These are phyloP conservation scores for Ceratobasidium sp. DNA, from an alignment of 1,284 basidiomycete species.

Conservation along the genomic window DNA sequence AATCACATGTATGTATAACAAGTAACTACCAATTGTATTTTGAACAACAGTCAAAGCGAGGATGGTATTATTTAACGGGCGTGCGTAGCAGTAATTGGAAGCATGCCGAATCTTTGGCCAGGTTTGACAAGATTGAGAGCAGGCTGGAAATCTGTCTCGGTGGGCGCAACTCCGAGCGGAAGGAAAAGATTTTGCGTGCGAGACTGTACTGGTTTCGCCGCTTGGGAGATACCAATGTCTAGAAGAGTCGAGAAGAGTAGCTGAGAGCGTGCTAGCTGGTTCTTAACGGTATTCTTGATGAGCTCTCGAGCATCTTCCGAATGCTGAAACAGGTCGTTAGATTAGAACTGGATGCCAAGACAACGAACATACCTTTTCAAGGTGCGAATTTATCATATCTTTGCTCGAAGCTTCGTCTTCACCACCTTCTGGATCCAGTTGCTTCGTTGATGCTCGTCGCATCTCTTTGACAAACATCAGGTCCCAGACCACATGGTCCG, in stretches of 20 bases:
- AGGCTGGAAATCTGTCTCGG: slow-evolving; percentile 64
- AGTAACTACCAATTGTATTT: slow-evolving; percentile 18
- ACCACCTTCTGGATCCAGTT: slow-evolving; percentile 49
- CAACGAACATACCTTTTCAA: slow-evolving; percentile 6
- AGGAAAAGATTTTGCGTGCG: slow-evolving; percentile 47
- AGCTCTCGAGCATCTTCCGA: slow-evolving; percentile 53
- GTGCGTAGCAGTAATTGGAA: slow-evolving; percentile 56
- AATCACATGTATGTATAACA: background rate
- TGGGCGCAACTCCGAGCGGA: slow-evolving; percentile 54
- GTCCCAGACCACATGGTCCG: slow-evolving; percentile 61
- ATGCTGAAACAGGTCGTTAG: slow-evolving; percentile 53
- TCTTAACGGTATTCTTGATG: slow-evolving; percentile 57
- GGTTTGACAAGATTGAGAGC: slow-evolving; percentile 69
- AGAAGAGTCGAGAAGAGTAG: slow-evolving; percentile 49
- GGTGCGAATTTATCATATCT: slow-evolving; percentile 30
- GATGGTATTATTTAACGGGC: slow-evolving; percentile 17
- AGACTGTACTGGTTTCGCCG: slow-evolving; percentile 46
- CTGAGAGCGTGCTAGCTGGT: slow-evolving; percentile 56
- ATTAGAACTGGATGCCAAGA: background rate
- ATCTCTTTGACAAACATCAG: slow-evolving; percentile 62
- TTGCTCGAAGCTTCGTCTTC: slow-evolving; percentile 16
- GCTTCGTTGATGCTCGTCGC: slow-evolving; percentile 59
- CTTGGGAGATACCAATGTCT: slow-evolving; percentile 22
- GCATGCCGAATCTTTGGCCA: slow-evolving; percentile 64
- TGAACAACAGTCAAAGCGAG: slow-evolving; percentile 5